Base-by-base conservation (phyloP, 495 filamentous ascomycete species). In the Penicillium dipodomyicola region DNA sequence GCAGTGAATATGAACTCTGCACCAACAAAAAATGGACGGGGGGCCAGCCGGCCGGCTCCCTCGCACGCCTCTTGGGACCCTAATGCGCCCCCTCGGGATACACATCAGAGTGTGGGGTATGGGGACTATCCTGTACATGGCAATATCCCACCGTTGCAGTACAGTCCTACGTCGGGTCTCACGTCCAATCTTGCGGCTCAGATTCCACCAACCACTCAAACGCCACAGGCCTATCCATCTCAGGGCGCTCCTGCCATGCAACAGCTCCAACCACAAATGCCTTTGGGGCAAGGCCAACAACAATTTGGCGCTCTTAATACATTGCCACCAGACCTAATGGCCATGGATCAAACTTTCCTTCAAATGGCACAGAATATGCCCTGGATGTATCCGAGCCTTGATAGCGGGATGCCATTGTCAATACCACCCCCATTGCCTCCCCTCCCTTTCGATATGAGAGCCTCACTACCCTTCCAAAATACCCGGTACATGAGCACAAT, bases 401-500 rank as follows among this genome's bases (percentile, higher is more conserved):
- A 43, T 30, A n/a, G 39, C 25, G 23, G 33, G 4, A 29, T 44
- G 11, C 25, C 42, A 10, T 58, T 44, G 11, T 20, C 42, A 10
- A 56, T 52, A 4, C 35, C 51, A 17, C 58, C 63, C 45, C 55
- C 45, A 9, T 30, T 60, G 25, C 57, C 62, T 2, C 54, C 57
- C 3, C 17, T 25, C 17, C 45, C 45, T 19, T 32, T 33, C 45
- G 45, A 48, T 17, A 48, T 48, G 45, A 48, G 32, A 11, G 32
- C 54, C 10, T 39, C 57, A 43, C 25, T 52, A 15, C 51, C 56
- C 9, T 45, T 57, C 10, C 57, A 57, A 44, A 42, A 23, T 9
- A 27, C 29, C 3, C 58, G 58, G 8, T 46, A 39, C 15, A 65
- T 65, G 65, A 68, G 63, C 27, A 65, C 65, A 40, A 52, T 54